Evolutionary conservation across 805 yeast genomes (phyloP).

Genomic region (Candida incommunis): DNA sequence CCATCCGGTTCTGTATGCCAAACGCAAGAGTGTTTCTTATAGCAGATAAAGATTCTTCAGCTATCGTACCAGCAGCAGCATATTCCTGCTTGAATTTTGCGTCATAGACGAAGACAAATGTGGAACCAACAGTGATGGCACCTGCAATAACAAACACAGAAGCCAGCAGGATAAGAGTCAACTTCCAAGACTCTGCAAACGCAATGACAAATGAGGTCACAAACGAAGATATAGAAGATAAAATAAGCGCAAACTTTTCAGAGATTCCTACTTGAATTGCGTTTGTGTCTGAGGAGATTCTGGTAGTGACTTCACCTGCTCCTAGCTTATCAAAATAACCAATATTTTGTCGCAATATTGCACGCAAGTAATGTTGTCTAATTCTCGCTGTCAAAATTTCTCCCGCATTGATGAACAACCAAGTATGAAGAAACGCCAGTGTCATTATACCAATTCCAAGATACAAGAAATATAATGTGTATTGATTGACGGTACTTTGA

Average conservation of each 20-base stretch:
- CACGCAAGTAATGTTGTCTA: conserved; percentile 12
- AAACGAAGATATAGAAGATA: conserved; percentile 14
- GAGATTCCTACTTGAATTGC: conserved; percentile 16
- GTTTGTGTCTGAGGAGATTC: conserved; percentile 14
- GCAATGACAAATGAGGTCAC: conserved; percentile 11
- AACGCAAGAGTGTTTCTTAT: conserved; percentile 16
- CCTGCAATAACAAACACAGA: conserved; percentile 10
- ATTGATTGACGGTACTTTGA: conserved; percentile 3
- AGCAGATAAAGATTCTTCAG: conserved; percentile 14
- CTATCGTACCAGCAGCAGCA: conserved; percentile 8
- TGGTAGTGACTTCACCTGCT: conserved; percentile 16
- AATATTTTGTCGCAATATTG: conserved; percentile 14
- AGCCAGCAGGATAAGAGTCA: conserved; percentile 13
- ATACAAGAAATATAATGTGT: conserved; percentile 6
- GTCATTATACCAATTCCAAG: conserved; percentile 7
- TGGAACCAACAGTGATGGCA: conserved; percentile 8
- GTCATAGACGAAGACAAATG: conserved; percentile 3
- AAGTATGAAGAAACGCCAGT: conserved; percentile 11
- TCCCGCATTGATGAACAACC: conserved; percentile 14
- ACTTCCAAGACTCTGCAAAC: conserved; percentile 10
- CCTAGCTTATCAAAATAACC: conserved; percentile 16
- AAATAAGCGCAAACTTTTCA: conserved; percentile 13
- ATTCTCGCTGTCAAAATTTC: conserved; percentile 16
- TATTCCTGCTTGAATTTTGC: conserved; percentile 2
- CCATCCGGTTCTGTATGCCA: conserved; percentile 17